A percentile compares a stretch with the other conserved stretches of the same genome.
phyloP scores from a whole-genome alignment of 179 eudicot genomes.

The Monotropa hypopitys region DNA sequence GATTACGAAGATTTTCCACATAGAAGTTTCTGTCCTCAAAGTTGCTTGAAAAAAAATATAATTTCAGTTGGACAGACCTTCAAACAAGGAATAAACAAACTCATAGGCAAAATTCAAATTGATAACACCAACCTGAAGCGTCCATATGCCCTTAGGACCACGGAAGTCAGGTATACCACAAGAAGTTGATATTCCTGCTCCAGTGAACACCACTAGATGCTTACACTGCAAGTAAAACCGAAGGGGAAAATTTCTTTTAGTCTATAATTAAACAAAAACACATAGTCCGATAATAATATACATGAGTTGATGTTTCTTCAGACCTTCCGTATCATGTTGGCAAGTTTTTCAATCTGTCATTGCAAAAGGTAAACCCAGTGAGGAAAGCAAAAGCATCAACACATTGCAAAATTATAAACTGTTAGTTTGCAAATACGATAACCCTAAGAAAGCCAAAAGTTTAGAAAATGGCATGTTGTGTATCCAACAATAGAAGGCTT shows the following conservation, averaged over 20 bases:
- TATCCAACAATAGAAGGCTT: not conserved
- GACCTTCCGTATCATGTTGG: conserved; percentile 73
- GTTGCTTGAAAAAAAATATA: not conserved
- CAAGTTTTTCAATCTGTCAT: conserved; percentile 72
- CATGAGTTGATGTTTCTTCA: conserved; percentile 5
- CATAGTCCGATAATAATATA: not conserved
- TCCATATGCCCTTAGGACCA: conserved; percentile 96
- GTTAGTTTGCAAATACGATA: not conserved
- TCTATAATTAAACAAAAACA: not conserved
- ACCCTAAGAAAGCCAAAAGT: not conserved
- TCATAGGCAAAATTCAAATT: not conserved
- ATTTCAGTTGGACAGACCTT: not conserved
- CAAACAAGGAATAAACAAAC: not conserved
- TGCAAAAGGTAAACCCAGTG: conserved; percentile 5
- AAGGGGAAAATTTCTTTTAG: conserved; percentile 5
- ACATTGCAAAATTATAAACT: not conserved
- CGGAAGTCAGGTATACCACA: conserved; percentile 99
- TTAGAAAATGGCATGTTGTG: not conserved
- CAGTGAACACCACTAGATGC: conserved; percentile 89
- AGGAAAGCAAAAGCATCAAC: conserved; percentile 3
- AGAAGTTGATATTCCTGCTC: conserved; percentile 98
- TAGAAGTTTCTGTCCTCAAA: not conserved
- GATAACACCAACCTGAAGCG: conserved; percentile 60
- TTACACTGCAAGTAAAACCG: conserved; percentile 55
- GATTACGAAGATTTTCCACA: not conserved